Evolutionary conservation across 2,329 filamentous ascomycete genomes (phyloP).

Genomic region (Ascochyta rabiei): DNA sequence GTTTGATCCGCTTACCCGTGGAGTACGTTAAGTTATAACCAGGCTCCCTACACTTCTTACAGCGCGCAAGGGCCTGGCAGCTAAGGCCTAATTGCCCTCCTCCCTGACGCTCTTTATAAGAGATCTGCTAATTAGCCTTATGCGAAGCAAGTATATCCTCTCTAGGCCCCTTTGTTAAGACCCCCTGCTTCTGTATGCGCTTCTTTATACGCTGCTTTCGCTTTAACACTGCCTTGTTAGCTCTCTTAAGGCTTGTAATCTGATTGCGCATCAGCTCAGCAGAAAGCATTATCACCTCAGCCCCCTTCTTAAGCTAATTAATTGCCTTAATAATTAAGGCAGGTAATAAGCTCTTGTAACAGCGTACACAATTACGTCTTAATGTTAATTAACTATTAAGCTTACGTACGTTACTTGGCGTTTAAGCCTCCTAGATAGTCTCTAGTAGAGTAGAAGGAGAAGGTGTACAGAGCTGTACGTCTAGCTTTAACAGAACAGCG

Average conservation of each 20-base stretch:
- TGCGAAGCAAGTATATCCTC: slow-evolving; percentile 14
- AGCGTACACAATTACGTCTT: no score
- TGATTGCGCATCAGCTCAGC: neutral
- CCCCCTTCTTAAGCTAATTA: no score
- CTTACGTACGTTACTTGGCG: no score
- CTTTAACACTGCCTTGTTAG: slow-evolving; percentile 10
- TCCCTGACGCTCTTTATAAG: slow-evolving; percentile 4
- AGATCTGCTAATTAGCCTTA: slow-evolving; percentile 7
- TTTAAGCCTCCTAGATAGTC: no score
- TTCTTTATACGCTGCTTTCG: slow-evolving; percentile 11
- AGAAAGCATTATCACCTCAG: slow-evolving; percentile 45
- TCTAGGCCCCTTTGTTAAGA: neutral
- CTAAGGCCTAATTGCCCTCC: slow-evolving; percentile 3
- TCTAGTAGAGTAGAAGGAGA: no score
- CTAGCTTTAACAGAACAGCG: no score
- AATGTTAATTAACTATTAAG: no score
- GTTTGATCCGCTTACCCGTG: no score
- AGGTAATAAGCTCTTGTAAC: no score
- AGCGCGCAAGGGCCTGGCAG: slow-evolving; percentile 1
- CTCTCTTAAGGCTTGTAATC: slow-evolving; percentile 3
- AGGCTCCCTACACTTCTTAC: neutral
- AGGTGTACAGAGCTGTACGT: no score
- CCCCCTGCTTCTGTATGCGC: slow-evolving; percentile 1
- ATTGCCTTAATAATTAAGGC: no score
- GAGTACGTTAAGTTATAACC: neutral